Evolutionary conservation across 2,329 filamentous ascomycete species (phyloP).

Genomic region (Cercospora citrullina): DNA sequence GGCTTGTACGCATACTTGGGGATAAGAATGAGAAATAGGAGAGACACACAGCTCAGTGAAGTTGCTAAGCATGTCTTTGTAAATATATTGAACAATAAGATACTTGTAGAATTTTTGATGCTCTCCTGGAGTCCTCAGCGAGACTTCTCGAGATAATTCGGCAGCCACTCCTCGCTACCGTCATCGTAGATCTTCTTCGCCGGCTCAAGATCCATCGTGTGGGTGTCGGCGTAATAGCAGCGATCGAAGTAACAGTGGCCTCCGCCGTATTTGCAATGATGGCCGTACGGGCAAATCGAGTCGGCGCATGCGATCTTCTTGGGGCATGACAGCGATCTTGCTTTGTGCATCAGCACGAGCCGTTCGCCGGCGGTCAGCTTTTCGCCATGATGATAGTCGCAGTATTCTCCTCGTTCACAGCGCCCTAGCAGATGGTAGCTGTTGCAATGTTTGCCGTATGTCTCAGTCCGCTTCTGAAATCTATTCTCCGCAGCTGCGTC

Average conservation of each 20-base stretch:
- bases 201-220: constrained; percentile 35
- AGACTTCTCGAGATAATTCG: constrained; percentile 28
- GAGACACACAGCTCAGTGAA: not conserved
- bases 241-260: constrained; percentile 40
- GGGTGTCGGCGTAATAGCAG: constrained; percentile 43
- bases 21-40: not conserved
- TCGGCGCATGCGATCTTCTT: constrained; percentile 25
- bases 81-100: constrained; percentile 1
- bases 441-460: constrained; percentile 42
- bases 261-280: constrained; percentile 43
- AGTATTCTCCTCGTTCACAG: constrained; percentile 45
- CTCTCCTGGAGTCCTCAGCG: not conserved
- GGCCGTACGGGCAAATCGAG: constrained; percentile 43
- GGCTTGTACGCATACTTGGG: constrained; percentile 1
- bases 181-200: constrained; percentile 35
- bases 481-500: constrained; percentile 34
- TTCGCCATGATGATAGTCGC: constrained; percentile 46
- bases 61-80: not conserved
- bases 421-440: constrained; percentile 41
- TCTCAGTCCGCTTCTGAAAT: constrained; percentile 34
- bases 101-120: not conserved
- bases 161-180: constrained; percentile 35
- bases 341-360: constrained; percentile 46
- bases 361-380: constrained; percentile 42
- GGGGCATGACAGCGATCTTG: constrained; percentile 44